Base-by-base conservation (phyloP, 441 rosid species). In the Croton setiger region DNA sequence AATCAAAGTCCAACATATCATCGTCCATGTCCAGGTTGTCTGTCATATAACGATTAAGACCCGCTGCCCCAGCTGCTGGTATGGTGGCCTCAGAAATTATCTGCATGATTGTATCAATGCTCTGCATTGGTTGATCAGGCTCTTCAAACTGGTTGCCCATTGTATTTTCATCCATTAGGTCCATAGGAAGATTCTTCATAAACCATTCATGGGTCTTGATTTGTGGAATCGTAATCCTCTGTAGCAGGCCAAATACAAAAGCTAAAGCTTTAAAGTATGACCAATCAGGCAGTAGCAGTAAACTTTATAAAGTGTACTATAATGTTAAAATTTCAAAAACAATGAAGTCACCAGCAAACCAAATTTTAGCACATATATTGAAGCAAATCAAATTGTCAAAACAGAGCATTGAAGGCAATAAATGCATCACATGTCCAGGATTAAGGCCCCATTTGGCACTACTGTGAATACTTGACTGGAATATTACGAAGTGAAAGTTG, bases 151-250 rank as follows among this genome's bases (percentile, higher is more conserved):
- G 96, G 75, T 49, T 79, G 72, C 74, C 87, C 72, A 68, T 78
- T 11, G 73, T 74, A 55, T 45, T 90, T 41, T 90, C 96, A 27
- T 88, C 92, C 92, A 85, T 76, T n/a, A 92, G 86, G 81, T 95
- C 98, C 31, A 84, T 84, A 0, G 97, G 97, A 52, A 95, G 91
- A 77, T 95, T 88, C 85, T 81, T 95, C 43, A 89, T 72, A 78
- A 95, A 92, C 99, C 99, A 95, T 63, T 84, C 91, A 5, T 95
- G 98, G 77, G 78, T 89, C 75, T 85, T 82, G 76, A 95, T 91
- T 73, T 89, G 95, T 1, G 90, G 87, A 68, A 92, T 92, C 18
- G 87, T 76, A 72, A 95, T 90, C 81, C 99, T 89, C 98, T 95
- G 86, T 74, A 53, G 37, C 68, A 67, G 41, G 67, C 21, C 58